phyloP scores from a whole-genome alignment of 345 rosid species.

The Eucalyptus viminalis region DNA sequence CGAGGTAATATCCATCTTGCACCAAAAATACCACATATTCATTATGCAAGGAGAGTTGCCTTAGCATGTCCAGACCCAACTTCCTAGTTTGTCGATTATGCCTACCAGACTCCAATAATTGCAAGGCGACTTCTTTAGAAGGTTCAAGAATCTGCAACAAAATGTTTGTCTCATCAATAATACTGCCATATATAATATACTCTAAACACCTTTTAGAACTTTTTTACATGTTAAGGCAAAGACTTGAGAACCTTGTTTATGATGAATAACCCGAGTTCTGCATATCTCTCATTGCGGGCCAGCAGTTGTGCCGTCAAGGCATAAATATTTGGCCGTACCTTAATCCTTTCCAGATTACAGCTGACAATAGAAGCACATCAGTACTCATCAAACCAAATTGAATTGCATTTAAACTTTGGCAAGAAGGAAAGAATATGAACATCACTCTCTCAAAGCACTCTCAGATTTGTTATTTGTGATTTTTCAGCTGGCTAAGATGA shows the following conservation, averaged over 20 bases:
- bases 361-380: conserved; percentile 26
- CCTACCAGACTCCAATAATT: conserved; percentile 72
- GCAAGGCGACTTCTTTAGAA: conserved; percentile 92
- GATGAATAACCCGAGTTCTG: conserved; percentile 62
- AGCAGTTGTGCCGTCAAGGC: conserved; percentile 71
- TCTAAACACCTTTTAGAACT: not conserved
- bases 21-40: conserved; percentile 64
- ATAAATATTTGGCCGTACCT: conserved; percentile 56
- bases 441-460: not conserved
- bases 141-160: conserved; percentile 73
- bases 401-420: not conserved
- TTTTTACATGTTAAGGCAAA: not conserved
- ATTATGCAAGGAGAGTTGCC: conserved; percentile 81
- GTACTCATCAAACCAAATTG: not conserved
- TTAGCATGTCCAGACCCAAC: conserved; percentile 86
- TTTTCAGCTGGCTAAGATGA: not conserved
- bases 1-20: conserved; percentile 87
- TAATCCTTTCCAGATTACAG: conserved; percentile 65
- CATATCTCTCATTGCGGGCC: conserved; percentile 52
- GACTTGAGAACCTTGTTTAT: conserved; percentile 58
- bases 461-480: not conserved
- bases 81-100: conserved; percentile 62
- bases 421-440: not conserved
- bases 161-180: not conserved
- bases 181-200: not conserved